Evolutionary conservation across 2,329 filamentous ascomycete species (phyloP).

Genomic region (Magnaporthales sp.): DNA sequence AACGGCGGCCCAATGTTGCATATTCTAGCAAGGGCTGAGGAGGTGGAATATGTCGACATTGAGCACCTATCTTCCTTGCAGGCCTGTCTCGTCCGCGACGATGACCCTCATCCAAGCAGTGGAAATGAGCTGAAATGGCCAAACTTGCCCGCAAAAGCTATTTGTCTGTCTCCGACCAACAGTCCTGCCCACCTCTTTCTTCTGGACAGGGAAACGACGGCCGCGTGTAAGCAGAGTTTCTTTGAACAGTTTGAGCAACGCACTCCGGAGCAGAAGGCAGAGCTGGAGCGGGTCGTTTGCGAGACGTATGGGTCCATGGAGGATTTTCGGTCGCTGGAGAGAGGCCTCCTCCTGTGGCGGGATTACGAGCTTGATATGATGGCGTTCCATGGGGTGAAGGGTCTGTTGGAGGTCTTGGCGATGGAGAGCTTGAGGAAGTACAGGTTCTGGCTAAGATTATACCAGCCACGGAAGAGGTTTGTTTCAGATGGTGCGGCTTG

Average conservation of each 20-base stretch:
- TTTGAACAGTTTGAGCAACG: not conserved
- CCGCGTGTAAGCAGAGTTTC: not conserved
- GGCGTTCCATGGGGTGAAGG: not conserved
- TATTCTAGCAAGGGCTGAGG: not conserved
- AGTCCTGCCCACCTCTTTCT: not conserved
- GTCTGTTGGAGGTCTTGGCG: not conserved
- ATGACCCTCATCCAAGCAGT: no score
- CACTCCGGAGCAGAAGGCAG: not conserved
- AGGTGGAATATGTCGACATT: not conserved
- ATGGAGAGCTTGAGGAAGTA: not conserved
- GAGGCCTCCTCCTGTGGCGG: not conserved
- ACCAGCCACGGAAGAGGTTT: no score
- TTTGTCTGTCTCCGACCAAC: not conserved
- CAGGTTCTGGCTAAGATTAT: not conserved
- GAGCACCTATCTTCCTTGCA: not conserved
- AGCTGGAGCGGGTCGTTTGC: not conserved
- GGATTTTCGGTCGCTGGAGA: not conserved
- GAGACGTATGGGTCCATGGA: not conserved
- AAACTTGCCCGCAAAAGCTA: not conserved
- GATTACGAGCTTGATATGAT: not conserved
- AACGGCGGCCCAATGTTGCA: constrained; percentile 7
- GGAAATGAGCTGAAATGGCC: not conserved
- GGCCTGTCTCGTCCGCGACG: no score
- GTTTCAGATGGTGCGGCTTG: no score
- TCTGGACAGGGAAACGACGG: not conserved